Percentiles rank a stretch among this genome's conserved stretches.
Evolutionary conservation across 2,329 filamentous ascomycete species (phyloP).

Genomic region (Penicillium janthinellum): DNA sequence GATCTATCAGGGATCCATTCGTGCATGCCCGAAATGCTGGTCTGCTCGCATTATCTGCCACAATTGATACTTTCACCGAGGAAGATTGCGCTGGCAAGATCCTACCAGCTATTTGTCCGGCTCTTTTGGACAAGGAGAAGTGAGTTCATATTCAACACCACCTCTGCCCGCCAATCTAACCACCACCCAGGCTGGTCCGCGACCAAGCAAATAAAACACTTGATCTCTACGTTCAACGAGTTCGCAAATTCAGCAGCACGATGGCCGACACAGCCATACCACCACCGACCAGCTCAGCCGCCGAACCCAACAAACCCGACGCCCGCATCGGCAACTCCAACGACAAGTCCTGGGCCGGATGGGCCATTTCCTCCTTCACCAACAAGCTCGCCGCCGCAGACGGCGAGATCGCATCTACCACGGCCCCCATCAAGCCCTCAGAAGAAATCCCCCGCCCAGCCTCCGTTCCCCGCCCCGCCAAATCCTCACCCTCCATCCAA

Average conservation of each 20-base stretch:
- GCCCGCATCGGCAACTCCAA: conserved; percentile 80
- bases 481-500: conserved; percentile 33
- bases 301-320: conserved; percentile 49
- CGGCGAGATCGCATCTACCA: conserved; percentile 75
- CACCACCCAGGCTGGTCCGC: conserved; percentile 64
- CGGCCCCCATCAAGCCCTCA: conserved; percentile 49
- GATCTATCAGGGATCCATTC: conserved; percentile 89
- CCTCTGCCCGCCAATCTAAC: conserved; percentile 3
- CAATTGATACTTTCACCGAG: conserved; percentile 80
- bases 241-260: conserved; percentile 73
- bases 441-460: conserved; percentile 49
- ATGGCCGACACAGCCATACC: conserved; percentile 82
- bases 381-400: conserved; percentile 85
- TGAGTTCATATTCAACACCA: conserved; percentile 26
- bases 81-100: conserved; percentile 86
- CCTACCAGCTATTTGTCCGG: conserved; percentile 79
- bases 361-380: conserved; percentile 98
- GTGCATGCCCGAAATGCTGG: conserved; percentile 90
- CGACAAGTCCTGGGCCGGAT: conserved; percentile 81
- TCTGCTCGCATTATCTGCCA: conserved; percentile 81
- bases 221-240: conserved; percentile 79
- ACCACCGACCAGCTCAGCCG: conserved; percentile 58
- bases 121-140: conserved; percentile 93
- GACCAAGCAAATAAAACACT: conserved; percentile 90
- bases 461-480: conserved; percentile 51